Conservation (phyloP, 208 protist species). For the Crithidia sp. region DNA sequence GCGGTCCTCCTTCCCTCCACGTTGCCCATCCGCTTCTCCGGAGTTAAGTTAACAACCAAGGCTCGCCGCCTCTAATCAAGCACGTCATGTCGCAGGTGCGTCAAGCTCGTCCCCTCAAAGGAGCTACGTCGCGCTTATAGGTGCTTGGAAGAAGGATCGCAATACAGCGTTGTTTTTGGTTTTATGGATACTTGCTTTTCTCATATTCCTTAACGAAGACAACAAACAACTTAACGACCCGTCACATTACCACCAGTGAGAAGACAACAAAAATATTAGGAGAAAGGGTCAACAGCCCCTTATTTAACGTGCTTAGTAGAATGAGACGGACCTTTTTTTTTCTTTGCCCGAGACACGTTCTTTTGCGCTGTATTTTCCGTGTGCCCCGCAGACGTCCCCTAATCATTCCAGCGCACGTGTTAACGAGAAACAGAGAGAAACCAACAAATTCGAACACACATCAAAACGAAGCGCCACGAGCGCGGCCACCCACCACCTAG, state of each 20-base stretch:
- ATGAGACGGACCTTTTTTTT: background rate
- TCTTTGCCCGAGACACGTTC: background rate
- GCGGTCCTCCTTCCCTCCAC: too few relatives aligned
- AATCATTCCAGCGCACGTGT: background rate
- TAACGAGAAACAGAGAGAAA: background rate
- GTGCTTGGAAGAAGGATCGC: background rate
- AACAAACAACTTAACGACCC: background rate
- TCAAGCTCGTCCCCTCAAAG: too few relatives aligned
- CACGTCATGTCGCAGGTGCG: too few relatives aligned
- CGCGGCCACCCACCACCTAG: conserved; percentile 9
- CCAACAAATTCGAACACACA: too few relatives aligned
- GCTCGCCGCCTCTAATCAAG: too few relatives aligned
- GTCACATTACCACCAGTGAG: background rate
- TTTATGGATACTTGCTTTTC: background rate
- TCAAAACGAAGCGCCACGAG: too few relatives aligned
- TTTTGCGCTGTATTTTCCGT: too few relatives aligned
- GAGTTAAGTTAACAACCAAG: too few relatives aligned
- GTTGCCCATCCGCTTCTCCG: too few relatives aligned
- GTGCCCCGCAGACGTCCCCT: too few relatives aligned
- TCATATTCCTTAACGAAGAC: too few relatives aligned
- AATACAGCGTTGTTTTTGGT: background rate
- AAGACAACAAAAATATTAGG: background rate
- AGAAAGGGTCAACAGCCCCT: background rate
- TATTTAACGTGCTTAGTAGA: background rate
- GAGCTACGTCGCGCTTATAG: too few relatives aligned